phyloP scores from a whole-genome alignment of 2,329 filamentous ascomycete genomes.

The Macrophomina pseudophaseolina region DNA sequence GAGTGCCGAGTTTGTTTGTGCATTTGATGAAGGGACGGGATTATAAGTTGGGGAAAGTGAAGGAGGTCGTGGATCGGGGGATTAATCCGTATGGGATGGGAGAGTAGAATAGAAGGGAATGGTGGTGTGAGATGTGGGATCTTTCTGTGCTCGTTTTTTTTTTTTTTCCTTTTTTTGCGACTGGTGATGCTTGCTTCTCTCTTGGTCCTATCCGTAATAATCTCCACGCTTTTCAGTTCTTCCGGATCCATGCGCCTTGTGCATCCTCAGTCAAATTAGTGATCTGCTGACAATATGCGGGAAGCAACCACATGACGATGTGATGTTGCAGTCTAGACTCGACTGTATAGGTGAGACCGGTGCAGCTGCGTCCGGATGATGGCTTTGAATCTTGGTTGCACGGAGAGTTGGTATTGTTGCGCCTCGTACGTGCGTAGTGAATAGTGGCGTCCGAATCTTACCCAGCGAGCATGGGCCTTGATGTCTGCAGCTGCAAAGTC shows the following conservation, averaged over 20 bases:
- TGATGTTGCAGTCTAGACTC: no score
- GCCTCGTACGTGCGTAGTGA: slow-evolving; percentile 1
- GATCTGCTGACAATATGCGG: no score
- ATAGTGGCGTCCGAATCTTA: not conserved
- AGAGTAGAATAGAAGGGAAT: slow-evolving; percentile 16
- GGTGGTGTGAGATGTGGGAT: not conserved
- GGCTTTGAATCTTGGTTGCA: no score
- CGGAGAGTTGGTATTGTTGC: not conserved
- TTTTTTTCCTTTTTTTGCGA: no score
- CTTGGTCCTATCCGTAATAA: not conserved
- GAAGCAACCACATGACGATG: no score
- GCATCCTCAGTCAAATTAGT: no score
- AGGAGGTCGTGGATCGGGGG: slow-evolving; percentile 32
- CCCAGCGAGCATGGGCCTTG: not conserved
- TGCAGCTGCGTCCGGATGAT: no score
- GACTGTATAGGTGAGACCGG: no score
- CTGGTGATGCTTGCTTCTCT: no score
- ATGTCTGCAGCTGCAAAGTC: not conserved
- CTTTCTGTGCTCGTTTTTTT: not conserved
- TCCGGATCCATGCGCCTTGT: no score
- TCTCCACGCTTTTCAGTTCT: not conserved
- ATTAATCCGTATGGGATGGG: slow-evolving; percentile 32
- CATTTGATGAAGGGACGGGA: slow-evolving; percentile 43
- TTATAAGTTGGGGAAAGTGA: slow-evolving; percentile 38
- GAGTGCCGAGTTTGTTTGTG: slow-evolving; percentile 42